Conservation (phyloP, 345 rosid genomes). For the Odontarrhena argentea region DNA sequence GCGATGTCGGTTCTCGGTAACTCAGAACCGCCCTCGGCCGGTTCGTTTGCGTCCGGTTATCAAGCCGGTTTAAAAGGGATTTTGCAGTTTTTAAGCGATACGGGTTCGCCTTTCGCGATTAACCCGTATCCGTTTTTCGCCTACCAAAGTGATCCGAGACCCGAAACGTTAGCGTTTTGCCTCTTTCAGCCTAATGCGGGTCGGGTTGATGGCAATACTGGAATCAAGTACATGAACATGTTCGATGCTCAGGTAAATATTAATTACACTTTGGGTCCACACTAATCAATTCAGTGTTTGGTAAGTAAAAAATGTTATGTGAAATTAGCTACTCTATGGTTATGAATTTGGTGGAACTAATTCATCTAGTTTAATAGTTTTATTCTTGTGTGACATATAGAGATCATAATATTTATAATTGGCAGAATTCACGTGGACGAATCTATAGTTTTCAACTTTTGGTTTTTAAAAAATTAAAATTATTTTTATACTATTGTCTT, state of each 20-base stretch:
- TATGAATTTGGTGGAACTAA: conserved; percentile 32
- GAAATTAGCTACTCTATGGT: conserved; percentile 5
- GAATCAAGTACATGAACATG: conserved; percentile 92
- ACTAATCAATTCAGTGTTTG: conserved; percentile 18
- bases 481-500: neutral
- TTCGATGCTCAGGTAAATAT: conserved; percentile 88
- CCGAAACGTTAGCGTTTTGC: conserved; percentile 85
- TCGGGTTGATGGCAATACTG: conserved; percentile 73
- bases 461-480: neutral
- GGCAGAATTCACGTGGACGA: conserved; percentile 39
- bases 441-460: conserved; percentile 27
- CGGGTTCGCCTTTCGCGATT: conserved; percentile 72
- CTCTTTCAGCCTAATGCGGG: conserved; percentile 90
- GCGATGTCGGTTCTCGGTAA: conserved; percentile 74
- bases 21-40: conserved; percentile 92
- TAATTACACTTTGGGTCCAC: conserved; percentile 23
- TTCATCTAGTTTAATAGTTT: conserved; percentile 19
- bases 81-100: conserved; percentile 67
- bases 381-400: conserved; percentile 14
- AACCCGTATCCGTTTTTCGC: conserved; percentile 98
- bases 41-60: conserved; percentile 56
- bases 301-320: neutral
- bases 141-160: conserved; percentile 81
- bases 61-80: conserved; percentile 61
- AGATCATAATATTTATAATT: neutral